A percentile compares a stretch with the other conserved stretches of the same genome.
Conservation (phyloP, 148 eudicot genomes). For the Euryodendron excelsum region DNA sequence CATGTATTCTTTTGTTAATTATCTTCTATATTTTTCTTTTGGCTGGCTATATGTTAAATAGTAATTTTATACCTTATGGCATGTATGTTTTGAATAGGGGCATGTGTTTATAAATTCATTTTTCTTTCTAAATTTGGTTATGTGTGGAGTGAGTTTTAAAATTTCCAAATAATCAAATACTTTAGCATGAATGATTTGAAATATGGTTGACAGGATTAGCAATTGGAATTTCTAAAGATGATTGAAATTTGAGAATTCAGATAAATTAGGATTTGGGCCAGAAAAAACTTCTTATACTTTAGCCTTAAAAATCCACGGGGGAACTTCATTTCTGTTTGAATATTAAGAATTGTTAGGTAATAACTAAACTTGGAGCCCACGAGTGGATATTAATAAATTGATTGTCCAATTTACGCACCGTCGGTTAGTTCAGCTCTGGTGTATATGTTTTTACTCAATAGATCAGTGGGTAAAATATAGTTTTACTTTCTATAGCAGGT, state of each 20-base stretch:
- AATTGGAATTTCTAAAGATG: background rate
- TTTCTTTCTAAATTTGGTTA: background rate
- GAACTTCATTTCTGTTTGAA: background rate
- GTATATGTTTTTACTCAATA: too few species aligned
- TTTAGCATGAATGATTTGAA: background rate
- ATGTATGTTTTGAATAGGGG: too few species aligned
- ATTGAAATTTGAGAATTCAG: background rate
- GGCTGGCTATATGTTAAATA: too few species aligned
- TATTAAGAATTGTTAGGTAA: background rate
- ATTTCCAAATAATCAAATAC: background rate
- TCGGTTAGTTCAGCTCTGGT: background rate
- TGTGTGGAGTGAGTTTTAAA: background rate
- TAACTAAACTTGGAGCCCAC: background rate
- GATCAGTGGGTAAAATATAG: too few species aligned
- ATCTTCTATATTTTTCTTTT: too few species aligned
- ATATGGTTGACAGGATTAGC: background rate
- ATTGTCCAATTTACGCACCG: background rate
- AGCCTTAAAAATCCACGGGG: too few species aligned
- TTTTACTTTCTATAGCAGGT: background rate
- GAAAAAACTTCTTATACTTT: background rate
- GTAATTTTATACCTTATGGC: too few species aligned
- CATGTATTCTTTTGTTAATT: background rate
- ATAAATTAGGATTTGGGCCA: background rate
- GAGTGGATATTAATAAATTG: too few species aligned
- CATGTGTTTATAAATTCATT: too few species aligned